These are phyloP conservation scores for Stagonosporopsis rhizophila DNA, from an alignment of 2,329 filamentous ascomycete genomes.

Conservation along the genomic window DNA sequence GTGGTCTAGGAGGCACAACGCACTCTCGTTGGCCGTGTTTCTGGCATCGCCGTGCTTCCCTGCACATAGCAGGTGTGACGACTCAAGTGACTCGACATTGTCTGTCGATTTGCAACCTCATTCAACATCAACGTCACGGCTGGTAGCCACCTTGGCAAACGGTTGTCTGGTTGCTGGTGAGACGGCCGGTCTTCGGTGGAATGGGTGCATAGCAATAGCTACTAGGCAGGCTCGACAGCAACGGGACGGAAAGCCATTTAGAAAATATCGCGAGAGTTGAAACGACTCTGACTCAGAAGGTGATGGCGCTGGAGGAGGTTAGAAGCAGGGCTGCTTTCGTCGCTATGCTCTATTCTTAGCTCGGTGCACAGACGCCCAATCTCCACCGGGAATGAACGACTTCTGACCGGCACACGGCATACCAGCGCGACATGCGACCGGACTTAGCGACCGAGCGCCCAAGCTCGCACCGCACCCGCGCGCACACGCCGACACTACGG, in stretches of 20 bases:
- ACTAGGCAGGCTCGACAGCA: conserved; percentile 13
- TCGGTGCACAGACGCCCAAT: conserved; percentile 7
- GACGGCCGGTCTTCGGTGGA: conserved; percentile 23
- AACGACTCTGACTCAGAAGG: conserved; percentile 17
- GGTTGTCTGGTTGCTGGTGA: not conserved
- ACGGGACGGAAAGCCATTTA: conserved; percentile 9
- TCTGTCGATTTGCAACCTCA: conserved; percentile 23
- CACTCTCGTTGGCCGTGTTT: conserved; percentile 32
- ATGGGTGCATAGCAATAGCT: conserved; percentile 7
- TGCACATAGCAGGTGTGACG: conserved; percentile 13
- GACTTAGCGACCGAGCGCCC: conserved; percentile 18
- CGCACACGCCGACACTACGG: conserved; percentile 21
- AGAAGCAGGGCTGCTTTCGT: conserved; percentile 20
- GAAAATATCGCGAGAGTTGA: conserved; percentile 17
- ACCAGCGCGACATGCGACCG: conserved; percentile 22
- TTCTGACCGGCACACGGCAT: conserved; percentile 21
- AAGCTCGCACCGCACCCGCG: conserved; percentile 17
- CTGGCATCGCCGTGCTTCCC: conserved; percentile 25
- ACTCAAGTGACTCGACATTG: conserved; percentile 6
- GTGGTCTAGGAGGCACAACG: not conserved
- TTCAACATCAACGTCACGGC: conserved; percentile 6
- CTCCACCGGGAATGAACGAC: conserved; percentile 16
- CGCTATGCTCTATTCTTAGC: conserved; percentile 17
- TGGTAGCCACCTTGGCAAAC: conserved; percentile 12
- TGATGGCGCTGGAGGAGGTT: conserved; percentile 12